phyloP scores from a whole-genome alignment of 2,329 filamentous ascomycete species.

The Alternaria arborescens region DNA sequence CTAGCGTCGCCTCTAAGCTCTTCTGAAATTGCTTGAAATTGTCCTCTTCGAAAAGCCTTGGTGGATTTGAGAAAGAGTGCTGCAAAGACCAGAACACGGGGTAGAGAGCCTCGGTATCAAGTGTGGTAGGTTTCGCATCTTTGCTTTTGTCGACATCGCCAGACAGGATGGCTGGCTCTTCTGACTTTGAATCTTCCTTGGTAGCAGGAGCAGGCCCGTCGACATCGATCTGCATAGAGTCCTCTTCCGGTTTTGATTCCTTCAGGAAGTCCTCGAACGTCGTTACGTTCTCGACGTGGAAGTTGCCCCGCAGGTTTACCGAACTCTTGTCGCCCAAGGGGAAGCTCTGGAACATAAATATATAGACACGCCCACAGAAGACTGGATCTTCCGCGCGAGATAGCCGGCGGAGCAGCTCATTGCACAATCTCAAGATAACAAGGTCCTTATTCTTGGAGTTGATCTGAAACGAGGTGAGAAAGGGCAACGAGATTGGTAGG shows the following conservation, averaged over 20 bases:
- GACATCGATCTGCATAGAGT: slow-evolving; percentile 73
- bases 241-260: slow-evolving; percentile 49
- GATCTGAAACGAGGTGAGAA: slow-evolving; percentile 43
- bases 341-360: slow-evolving; percentile 98
- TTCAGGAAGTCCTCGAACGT: slow-evolving; percentile 72
- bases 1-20: slow-evolving; percentile 69
- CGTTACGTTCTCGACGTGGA: slow-evolving; percentile 93
- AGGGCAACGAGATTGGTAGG: not conserved
- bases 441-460: slow-evolving; percentile 73
- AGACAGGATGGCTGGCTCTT: slow-evolving; percentile 42
- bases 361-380: slow-evolving; percentile 96
- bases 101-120: slow-evolving; percentile 79
- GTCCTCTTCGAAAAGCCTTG: slow-evolving; percentile 75
- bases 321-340: slow-evolving; percentile 96
- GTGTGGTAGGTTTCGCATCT: slow-evolving; percentile 56
- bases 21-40: slow-evolving; percentile 73
- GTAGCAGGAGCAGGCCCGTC: slow-evolving; percentile 43
- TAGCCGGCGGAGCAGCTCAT: slow-evolving; percentile 89
- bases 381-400: slow-evolving; percentile 97
- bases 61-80: slow-evolving; percentile 89
- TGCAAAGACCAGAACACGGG: slow-evolving; percentile 95
- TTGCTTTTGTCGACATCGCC: slow-evolving; percentile 57
- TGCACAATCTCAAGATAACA: slow-evolving; percentile 91
- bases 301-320: slow-evolving; percentile 94
- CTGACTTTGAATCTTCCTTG: slow-evolving; percentile 51